A percentile compares a stretch with the other conserved stretches of the same genome.
These are phyloP conservation scores for Parasitella parasitica DNA, from an alignment of 371 early-diverging fungal species.

Conservation along the genomic window DNA sequence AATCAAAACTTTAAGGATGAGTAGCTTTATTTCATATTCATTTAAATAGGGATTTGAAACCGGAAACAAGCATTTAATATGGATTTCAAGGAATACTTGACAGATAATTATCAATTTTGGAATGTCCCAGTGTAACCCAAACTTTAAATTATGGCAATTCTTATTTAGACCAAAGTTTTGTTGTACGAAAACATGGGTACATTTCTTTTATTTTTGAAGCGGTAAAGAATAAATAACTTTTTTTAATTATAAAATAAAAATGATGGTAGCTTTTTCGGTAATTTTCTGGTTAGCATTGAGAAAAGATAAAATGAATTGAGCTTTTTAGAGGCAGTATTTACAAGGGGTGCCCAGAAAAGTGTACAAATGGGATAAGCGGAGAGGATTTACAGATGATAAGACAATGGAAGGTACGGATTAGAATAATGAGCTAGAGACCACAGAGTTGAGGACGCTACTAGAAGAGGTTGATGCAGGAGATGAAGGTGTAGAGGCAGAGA, in stretches of 20 bases:
- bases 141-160: background rate
- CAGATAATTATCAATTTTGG: background rate
- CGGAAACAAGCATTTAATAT: background rate
- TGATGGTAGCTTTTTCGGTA: background rate
- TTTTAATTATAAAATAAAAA: background rate
- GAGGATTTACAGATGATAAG: background rate
- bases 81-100: background rate
- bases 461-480: slow-evolving; percentile 1
- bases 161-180: background rate
- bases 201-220: background rate
- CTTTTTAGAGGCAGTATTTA: background rate
- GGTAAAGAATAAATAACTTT: background rate
- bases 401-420: background rate
- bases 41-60: background rate
- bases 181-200: background rate
- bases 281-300: background rate
- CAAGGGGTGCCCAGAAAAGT: background rate
- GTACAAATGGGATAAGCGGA: background rate
- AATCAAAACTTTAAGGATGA: background rate
- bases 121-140: background rate
- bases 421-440: background rate
- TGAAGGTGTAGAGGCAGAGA: slow-evolving; percentile 3
- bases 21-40: background rate
- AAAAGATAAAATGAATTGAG: background rate
- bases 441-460: background rate